phyloP scores from a whole-genome alignment of 1,284 basidiomycete genomes.

The Thecaphora frezii region DNA sequence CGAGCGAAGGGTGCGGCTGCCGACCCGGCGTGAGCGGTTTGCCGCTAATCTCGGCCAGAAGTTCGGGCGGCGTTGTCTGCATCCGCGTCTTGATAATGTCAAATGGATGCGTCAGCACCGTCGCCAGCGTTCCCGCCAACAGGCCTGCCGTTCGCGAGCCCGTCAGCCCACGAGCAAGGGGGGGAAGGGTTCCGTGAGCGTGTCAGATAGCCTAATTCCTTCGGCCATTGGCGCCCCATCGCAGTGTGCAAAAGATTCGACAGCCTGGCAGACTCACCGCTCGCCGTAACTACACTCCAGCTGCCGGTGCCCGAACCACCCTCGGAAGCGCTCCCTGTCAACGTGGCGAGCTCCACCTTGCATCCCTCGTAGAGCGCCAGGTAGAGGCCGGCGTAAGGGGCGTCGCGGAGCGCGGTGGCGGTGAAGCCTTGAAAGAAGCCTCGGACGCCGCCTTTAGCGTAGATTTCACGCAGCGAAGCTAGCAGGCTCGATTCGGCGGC shows the following conservation, averaged over 20 bases:
- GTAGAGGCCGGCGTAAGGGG: conserved; percentile 93
- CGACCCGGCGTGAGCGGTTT: neutral
- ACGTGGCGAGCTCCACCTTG: conserved; percentile 37
- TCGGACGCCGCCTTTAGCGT: conserved; percentile 70
- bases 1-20: conserved; percentile 10
- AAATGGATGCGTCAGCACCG: conserved; percentile 56
- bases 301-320: conserved; percentile 31
- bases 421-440: conserved; percentile 86
- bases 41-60: conserved; percentile 13
- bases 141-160: too few species aligned
- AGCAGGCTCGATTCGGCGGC: conserved; percentile 43
- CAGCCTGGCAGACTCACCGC: conserved; percentile 11
- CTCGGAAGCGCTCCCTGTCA: conserved; percentile 6
- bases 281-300: conserved; percentile 42
- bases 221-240: too few species aligned
- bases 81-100: conserved; percentile 58
- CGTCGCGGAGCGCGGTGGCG: conserved; percentile 87
- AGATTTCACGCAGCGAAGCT: conserved; percentile 61
- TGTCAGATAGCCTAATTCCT: too few species aligned
- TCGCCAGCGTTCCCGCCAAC: conserved; percentile 51
- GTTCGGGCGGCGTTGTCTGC: conserved; percentile 43
- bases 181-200: too few species aligned
- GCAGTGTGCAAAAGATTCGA: neutral
- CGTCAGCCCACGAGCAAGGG: too few species aligned
- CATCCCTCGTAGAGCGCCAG: conserved; percentile 75